Evolutionary conservation across 352 stramenopile genomes (phyloP).

Genomic region (Nothophytophthora sp.): DNA sequence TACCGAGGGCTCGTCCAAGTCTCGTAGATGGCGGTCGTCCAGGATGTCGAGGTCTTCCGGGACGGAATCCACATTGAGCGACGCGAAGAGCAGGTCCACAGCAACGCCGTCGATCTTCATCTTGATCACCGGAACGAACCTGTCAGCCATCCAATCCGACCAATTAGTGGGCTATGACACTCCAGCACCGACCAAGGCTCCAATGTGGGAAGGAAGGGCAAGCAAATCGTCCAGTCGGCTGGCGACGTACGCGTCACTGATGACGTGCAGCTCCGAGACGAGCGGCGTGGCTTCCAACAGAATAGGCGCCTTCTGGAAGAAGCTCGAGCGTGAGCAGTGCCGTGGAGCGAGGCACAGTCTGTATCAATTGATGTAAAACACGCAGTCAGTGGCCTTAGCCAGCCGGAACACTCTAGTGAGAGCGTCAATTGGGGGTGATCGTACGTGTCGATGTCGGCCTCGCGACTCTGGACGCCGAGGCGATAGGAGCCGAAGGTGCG

Average conservation of each 20-base stretch:
- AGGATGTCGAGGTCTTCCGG: conserved; percentile 75
- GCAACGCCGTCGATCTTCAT: conserved; percentile 91
- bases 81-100: conserved; percentile 95
- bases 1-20: conserved; percentile 92
- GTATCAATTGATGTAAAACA: conserved; percentile 9
- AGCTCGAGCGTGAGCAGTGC: conserved; percentile 82
- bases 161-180: conserved; percentile 5
- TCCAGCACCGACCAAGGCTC: too few relatives aligned
- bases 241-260: conserved; percentile 89
- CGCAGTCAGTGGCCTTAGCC: background rate
- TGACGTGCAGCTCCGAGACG: conserved; percentile 78
- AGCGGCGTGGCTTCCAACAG: conserved; percentile 68
- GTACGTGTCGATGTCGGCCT: conserved; percentile 88
- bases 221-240: too few relatives aligned
- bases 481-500: conserved; percentile 93
- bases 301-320: conserved; percentile 87
- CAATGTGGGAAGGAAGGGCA: too few relatives aligned
- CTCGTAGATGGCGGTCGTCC: conserved; percentile 71
- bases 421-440: background rate
- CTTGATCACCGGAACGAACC: conserved; percentile 93
- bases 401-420: background rate
- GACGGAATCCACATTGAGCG: conserved; percentile 61
- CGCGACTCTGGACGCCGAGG: conserved; percentile 83
- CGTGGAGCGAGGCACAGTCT: conserved; percentile 83
- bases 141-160: conserved; percentile 13